These are phyloP conservation scores for Candida morakotiae DNA, from an alignment of 805 yeast genomes.

Conservation along the genomic window DNA sequence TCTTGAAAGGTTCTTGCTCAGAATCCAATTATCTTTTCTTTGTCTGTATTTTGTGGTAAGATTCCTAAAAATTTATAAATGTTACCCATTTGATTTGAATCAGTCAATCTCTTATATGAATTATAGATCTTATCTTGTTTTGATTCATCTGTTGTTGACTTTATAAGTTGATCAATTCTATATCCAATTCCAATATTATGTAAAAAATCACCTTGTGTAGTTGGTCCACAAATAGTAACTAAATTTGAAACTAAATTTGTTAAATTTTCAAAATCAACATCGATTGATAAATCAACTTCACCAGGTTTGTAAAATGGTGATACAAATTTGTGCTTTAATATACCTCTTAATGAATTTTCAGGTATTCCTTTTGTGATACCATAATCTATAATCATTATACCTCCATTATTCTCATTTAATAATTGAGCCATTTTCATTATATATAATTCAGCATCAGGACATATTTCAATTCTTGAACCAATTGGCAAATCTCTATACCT, in stretches of 20 bases:
- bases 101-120: constrained; percentile 62
- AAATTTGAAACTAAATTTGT: constrained; percentile 10
- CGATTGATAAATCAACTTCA: constrained; percentile 74
- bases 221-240: constrained; percentile 47
- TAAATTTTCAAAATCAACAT: constrained; percentile 74
- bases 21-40: constrained; percentile 49
- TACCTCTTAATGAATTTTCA: constrained; percentile 69
- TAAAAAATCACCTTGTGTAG: constrained; percentile 76
- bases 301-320: constrained; percentile 77
- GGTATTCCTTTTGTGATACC: constrained; percentile 65
- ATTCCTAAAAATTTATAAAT: constrained; percentile 69
- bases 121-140: constrained; percentile 50
- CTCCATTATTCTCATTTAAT: constrained; percentile 48
- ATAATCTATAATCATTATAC: constrained; percentile 72
- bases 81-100: constrained; percentile 69
- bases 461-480: constrained; percentile 63
- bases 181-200: constrained; percentile 72
- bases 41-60: constrained; percentile 39
- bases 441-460: constrained; percentile 67
- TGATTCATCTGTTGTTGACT: constrained; percentile 32
- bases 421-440: constrained; percentile 50
- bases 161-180: constrained; percentile 57
- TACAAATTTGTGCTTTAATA: constrained; percentile 65
- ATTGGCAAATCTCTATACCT: constrained; percentile 53
- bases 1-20: too few relatives aligned